Base-by-base conservation (phyloP, 2,329 filamentous ascomycete genomes). In the Pseudocercospora musae region DNA sequence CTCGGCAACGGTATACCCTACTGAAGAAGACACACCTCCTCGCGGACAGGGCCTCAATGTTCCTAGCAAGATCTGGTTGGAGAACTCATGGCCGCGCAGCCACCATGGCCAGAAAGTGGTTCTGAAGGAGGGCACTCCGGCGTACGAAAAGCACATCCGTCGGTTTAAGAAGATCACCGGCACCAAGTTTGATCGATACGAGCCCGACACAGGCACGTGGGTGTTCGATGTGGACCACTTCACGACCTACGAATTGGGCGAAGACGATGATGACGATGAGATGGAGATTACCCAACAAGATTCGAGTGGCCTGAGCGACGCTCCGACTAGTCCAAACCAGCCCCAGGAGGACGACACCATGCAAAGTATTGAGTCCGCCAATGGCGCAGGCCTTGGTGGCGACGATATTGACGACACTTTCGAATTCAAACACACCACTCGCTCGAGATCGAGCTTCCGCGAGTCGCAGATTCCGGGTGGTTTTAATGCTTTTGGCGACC, bases 151-250 rank as follows among this genome's bases (percentile, higher is more conserved):
- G 78, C 95, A 99, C 76, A 79, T 97, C 60, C 86, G 89, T 64
- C 89, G 91, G 58, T 85, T 99, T 23, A 90, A 87, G 81, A 86
- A 85, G 62, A 92, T 97, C 40, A 80, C 81, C 8, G 89, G 91
- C 74, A 98, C 95, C 0, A 86, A 87, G 3, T 98, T 96, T 71
- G 82, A 93, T 70, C 83, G 84, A 70, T 99, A 97, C 76, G 85
- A 96, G 66, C 81, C 83, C 61, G 83, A 91, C 1, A 92, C 87
- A 57, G 95, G 94, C 57, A 85, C 90, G 52, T 99, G 96, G 96
- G 85, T 86, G 13, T 99, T 99, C 79, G 87, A 82, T 9, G 95
- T 99, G n/a, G 88, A 94, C 72, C 95, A 99, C 76, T 99, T 96
- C 76, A 98, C 94, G 1, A 96, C 92, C 1, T 99, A 99, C 73